phyloP scores from a whole-genome alignment of 2,329 filamentous ascomycete genomes.

The Colletotrichum chrysophilum region DNA sequence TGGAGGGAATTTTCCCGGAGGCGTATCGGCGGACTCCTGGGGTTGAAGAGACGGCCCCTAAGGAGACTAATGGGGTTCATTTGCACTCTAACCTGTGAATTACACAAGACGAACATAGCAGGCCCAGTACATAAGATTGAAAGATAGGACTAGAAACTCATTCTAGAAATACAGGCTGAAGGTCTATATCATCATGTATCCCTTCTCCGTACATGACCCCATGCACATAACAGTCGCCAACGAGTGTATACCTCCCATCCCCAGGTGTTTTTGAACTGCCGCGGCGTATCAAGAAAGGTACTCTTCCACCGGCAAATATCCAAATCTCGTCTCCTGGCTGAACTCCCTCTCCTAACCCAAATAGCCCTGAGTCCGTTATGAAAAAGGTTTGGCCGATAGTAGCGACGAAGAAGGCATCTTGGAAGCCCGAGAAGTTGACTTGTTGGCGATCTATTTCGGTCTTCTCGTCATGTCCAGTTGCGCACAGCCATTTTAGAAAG shows the following conservation, averaged over 20 bases:
- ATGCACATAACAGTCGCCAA: neutral
- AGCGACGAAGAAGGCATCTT: neutral
- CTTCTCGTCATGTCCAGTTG: neutral
- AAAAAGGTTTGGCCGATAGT: neutral
- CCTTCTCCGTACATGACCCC: neutral
- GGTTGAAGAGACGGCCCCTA: neutral
- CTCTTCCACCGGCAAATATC: neutral
- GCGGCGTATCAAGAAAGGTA: neutral
- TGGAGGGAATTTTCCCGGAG: slow-evolving; percentile 37
- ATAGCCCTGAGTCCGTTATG: neutral
- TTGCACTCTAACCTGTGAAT: neutral
- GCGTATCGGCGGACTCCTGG: neutral
- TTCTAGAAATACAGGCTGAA: neutral
- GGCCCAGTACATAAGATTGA: neutral
- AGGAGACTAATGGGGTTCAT: neutral
- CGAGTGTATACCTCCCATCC: neutral
- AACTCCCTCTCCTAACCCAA: neutral
- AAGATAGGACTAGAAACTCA: neutral
- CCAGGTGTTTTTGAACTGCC: neutral
- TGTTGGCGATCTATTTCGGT: neutral
- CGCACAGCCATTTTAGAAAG: neutral
- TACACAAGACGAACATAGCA: neutral
- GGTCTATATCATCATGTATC: neutral
- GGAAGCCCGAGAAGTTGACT: neutral
- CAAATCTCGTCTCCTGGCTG: neutral